Base-by-base conservation (phyloP, 2,329 filamentous ascomycete species). In the Akanthomyces muscarius region DNA sequence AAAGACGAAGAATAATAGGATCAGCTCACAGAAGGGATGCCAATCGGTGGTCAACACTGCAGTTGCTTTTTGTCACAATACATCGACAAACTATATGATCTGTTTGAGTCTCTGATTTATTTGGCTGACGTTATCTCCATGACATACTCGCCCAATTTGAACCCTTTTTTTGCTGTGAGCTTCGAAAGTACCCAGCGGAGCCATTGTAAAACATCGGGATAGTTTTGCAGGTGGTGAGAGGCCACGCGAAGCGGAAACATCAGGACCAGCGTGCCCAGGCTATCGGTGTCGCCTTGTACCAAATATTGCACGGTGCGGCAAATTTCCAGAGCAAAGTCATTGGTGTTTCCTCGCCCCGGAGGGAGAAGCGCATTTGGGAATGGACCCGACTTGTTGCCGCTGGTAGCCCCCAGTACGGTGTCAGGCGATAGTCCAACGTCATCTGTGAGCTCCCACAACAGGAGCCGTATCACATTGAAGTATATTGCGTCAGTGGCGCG, bases 241-340 rank as follows among this genome's bases (percentile, higher is more conserved):
- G 52, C 60, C 8, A 56, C 44, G 16, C 51, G 30, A 18, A 56
- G 51, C 16, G 51, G 60, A 42, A 56, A 50, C 33, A 50, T 48
- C 1, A 62, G 18, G 14, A 45, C 41, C 5, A 61, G 38, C 1
- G 50, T 21, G 16, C 59, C 59, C 13, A 54, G 7, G 28, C 59
- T 61, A 18, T 55, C 50, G 5, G 23, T 42, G 0, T 61, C 59
- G 2, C 50, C 59, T 4, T 48, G 28, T 4, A 54, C 51, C 41
- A 61, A 18, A 23, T 61, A 61, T 41, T 61, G 28, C 42, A 56
- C 44, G 28, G 51, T 55, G 42, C 52, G 44, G 18, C 23, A 62
- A 18, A 56, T 62, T 8, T 42, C 44, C 10, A 51, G 30, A 1
- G 60, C 42, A 50, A 53, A 62, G 1, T 25, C 33, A 2, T 50